Conservation (phyloP, 2,329 filamentous ascomycete genomes). For the Aspergillus neotritici region DNA sequence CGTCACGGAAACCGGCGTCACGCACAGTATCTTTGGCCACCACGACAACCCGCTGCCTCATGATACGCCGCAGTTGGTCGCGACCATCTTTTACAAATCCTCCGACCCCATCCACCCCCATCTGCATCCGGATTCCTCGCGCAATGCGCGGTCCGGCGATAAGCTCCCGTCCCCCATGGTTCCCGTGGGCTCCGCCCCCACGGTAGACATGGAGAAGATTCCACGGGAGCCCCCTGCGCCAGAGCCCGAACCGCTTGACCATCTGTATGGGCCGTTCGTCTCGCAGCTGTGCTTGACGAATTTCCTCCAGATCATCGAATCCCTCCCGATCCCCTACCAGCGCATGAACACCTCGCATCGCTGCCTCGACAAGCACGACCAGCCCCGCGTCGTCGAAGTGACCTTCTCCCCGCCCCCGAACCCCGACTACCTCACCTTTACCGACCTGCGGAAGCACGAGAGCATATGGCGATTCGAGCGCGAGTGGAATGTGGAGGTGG, state of each 20-base stretch:
- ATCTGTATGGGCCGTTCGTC: slow-evolving; percentile 51
- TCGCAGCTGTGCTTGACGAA: slow-evolving; percentile 52
- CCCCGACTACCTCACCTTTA: slow-evolving; percentile 48
- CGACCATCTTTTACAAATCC: slow-evolving; percentile 47
- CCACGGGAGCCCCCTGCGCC: slow-evolving; percentile 51
- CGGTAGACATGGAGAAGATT: slow-evolving; percentile 47
- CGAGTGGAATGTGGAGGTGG: slow-evolving; percentile 83
- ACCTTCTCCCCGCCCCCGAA: slow-evolving; percentile 47
- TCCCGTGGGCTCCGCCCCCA: slow-evolving; percentile 45
- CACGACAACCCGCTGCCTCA: slow-evolving; percentile 35
- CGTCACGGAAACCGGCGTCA: slow-evolving; percentile 42
- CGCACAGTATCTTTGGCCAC: slow-evolving; percentile 43
- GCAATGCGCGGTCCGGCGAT: slow-evolving; percentile 31
- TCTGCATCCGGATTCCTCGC: slow-evolving; percentile 45
- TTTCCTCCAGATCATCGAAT: slow-evolving; percentile 49
- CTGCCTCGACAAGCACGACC: slow-evolving; percentile 43
- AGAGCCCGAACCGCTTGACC: slow-evolving; percentile 51
- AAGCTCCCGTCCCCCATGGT: slow-evolving; percentile 37
- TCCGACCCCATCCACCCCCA: slow-evolving; percentile 39
- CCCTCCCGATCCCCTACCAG: slow-evolving; percentile 45
- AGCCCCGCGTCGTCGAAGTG: slow-evolving; percentile 49
- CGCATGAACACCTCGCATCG: slow-evolving; percentile 45
- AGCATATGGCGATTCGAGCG: slow-evolving; percentile 77
- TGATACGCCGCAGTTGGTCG: slow-evolving; percentile 41
- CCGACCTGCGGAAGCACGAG: slow-evolving; percentile 72